Percentiles rank a stretch among this genome's conserved stretches.
Evolutionary conservation across 805 yeast species (phyloP).

Genomic region (Starmerella khaoyaiensis): DNA sequence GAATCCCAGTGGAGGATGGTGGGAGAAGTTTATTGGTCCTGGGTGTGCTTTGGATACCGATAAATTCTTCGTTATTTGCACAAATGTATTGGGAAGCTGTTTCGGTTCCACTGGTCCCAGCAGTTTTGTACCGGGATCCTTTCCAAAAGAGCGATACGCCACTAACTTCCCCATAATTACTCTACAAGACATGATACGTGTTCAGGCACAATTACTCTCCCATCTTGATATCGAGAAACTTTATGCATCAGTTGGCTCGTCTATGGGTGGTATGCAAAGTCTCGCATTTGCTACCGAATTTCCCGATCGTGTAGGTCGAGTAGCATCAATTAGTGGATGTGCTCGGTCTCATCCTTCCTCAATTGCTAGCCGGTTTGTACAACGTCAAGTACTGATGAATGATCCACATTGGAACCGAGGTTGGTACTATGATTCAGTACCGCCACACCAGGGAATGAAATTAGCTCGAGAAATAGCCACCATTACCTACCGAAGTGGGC

Average conservation of each 20-base stretch:
- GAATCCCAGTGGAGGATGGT: conserved; percentile 76
- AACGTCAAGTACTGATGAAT: conserved; percentile 84
- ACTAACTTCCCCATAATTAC: conserved; percentile 80
- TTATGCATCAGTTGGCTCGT: conserved; percentile 74
- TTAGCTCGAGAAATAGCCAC: conserved; percentile 89
- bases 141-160: conserved; percentile 55
- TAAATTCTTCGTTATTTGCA: conserved; percentile 70
- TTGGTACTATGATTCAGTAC: conserved; percentile 60
- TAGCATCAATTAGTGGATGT: conserved; percentile 79
- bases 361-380: conserved; percentile 85
- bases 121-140: conserved; percentile 46
- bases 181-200: conserved; percentile 80
- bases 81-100: conserved; percentile 89
- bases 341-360: conserved; percentile 90
- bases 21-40: conserved; percentile 90
- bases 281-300: conserved; percentile 77
- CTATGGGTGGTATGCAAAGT: conserved; percentile 99
- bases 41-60: conserved; percentile 64
- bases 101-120: conserved; percentile 93
- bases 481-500: conserved; percentile 86
- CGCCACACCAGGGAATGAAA: conserved; percentile 93
- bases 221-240: conserved; percentile 51
- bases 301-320: conserved; percentile 57
- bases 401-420: conserved; percentile 95
- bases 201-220: conserved; percentile 61